A percentile compares a stretch with the other conserved stretches of the same genome.
Evolutionary conservation across 2,329 filamentous ascomycete species (phyloP).

Genomic region (Aspergillus persii): DNA sequence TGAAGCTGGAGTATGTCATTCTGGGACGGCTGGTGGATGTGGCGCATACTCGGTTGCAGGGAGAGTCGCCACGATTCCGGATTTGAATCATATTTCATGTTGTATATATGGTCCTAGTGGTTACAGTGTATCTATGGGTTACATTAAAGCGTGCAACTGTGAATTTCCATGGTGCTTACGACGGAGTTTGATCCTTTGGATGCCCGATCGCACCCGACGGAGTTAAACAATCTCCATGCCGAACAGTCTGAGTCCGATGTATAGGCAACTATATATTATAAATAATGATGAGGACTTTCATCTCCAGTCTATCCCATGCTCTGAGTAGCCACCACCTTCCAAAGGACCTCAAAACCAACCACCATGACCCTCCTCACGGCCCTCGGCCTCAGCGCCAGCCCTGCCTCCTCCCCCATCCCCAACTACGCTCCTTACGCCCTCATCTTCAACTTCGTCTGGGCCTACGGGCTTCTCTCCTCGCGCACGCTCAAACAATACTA

Average conservation of each 20-base stretch:
- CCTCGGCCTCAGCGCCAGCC: constrained; percentile 19
- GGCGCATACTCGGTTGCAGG: constrained; percentile 10
- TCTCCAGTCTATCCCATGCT: too few species aligned
- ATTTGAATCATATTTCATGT: not conserved
- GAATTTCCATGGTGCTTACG: too few species aligned
- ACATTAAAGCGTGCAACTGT: too few species aligned
- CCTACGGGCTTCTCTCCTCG: constrained; percentile 45
- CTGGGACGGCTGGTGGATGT: constrained; percentile 39
- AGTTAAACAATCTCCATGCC: not conserved
- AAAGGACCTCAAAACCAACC: too few species aligned
- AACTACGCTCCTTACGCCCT: constrained; percentile 27
- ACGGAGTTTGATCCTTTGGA: too few species aligned
- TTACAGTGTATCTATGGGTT: too few species aligned
- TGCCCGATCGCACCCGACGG: not conserved
- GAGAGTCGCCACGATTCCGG: constrained; percentile 4
- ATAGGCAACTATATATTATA: too few species aligned
- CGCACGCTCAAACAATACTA: constrained; percentile 44
- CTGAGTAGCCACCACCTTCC: too few species aligned
- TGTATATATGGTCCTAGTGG: not conserved
- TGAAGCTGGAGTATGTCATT: constrained; percentile 49
- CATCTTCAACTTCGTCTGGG: constrained; percentile 39
- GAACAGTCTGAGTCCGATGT: not conserved
- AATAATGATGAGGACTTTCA: too few species aligned
- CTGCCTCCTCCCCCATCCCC: constrained; percentile 5
- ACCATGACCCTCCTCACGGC: constrained; percentile 21